Base-by-base conservation (phyloP, 1,284 basidiomycete genomes). In the Ustanciosporium gigantosporum region DNA sequence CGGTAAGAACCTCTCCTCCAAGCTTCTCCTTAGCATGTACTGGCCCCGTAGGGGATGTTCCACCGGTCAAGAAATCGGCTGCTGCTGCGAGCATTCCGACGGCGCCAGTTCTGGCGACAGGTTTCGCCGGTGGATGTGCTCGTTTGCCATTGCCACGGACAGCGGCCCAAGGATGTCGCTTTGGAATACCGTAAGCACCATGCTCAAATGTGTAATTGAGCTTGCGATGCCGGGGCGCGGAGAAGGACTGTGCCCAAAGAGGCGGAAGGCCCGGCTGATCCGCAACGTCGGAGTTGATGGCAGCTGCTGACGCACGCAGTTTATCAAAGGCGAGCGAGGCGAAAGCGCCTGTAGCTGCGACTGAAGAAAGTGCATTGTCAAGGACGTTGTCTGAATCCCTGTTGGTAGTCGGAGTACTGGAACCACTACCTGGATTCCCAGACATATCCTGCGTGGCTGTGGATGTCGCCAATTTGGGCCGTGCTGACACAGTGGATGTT, bases 151-250 rank as follows among this genome's bases (percentile, higher is more conserved):
- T 74, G 37, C 65, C 52, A 4, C 51, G 59, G 13, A 67, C 50
- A 23, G 66, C 61, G 8, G 64, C 53, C 39, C 67, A 64, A 0
- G 72, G 67, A 43, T 70, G 67, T 5, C 71, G 43, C 42, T 81
- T 81, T 1, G 80, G 80, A 16, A 81, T 81, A 6, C 80, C 80
- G 43, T 77, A 80, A 5, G 80, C 80, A n/a, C 79, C 80, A 38
- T 72, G 62, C 40, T 70, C 49, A 25, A 77, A 76, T 2, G 56
- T 31, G 31, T 53, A 68, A 23, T 56, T 51, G 16, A 59, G 31
- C 36, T 36, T 55, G 25, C 56, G 41, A 31, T 55, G 56, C 16
- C 48, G 53, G 6, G 52, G 49, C 4, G 53, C 46, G 1, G 53
- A 32, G 27, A 66, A 40, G 1, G 64, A 50, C 31, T 45, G 40